Evolutionary conservation across 192 early-diverging fungal species (phyloP), one percentile per base, ranked within the genome.

Genomic region (Rhizophagus clarus): DNA sequence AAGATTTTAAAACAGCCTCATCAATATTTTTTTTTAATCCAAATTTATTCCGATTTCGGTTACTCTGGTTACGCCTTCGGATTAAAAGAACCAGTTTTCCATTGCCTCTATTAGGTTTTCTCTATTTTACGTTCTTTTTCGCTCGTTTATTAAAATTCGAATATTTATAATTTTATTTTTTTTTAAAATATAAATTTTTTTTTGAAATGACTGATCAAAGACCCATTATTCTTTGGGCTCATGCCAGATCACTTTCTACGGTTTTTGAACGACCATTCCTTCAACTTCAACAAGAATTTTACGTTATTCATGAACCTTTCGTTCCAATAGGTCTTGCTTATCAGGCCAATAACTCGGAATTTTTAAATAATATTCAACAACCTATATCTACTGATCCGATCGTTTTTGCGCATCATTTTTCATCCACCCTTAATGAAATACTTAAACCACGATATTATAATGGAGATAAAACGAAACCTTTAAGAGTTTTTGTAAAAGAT

Each of bases 401-500:
- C 12, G 0, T 9, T 63, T 70, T 70, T 70, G 0, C 20, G 37
- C 29, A 70, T n/a, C 68, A 70, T 70, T 70, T 70, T 6, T 15
- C 68, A 32, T 4, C 31, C 4, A n/a, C 37, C 9, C 29, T 37
- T 40, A 70, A 37, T 37, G 22, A 70, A 37, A 70, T 70, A 31
- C 68, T 31, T 70, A 17, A 11, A 14, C 11, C 29, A 31, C 31
- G 12, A 22, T 70, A 70, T 32, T 70, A 31, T 37, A 34, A 31
- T 20, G 68, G 20, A 14, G 28, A 70, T 4, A 0, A 70, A 37
- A 40, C 29, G 20, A 20, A 70, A 12, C 8, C 31, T 0, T 37
- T 37, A 70, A 70, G 68, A 70, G 68, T 40, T 4, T 70, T 70
- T 70, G 68, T 70, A 2, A 70, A 70, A 40, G 68, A 70, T 31